These are phyloP conservation scores for Chlamydomonas incerta DNA, from an alignment of 139 green algal genomes.

Conservation along the genomic window DNA sequence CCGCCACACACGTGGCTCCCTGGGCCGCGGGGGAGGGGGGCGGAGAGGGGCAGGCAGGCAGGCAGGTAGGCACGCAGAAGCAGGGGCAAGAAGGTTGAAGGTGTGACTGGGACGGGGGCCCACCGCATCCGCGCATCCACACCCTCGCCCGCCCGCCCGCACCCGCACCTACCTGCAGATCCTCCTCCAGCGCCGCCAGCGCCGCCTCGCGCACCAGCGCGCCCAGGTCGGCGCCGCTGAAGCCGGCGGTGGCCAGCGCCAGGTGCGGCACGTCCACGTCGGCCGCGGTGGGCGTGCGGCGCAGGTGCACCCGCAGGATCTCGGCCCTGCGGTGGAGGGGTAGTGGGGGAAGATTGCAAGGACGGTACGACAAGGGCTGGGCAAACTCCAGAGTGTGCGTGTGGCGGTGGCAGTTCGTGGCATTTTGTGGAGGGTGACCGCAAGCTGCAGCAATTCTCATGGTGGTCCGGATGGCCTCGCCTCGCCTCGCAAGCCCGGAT, in stretches of 20 bases:
- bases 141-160: neutral
- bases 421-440: too few species aligned
- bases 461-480: too few species aligned
- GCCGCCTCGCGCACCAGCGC: conserved; percentile 72
- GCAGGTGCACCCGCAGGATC: conserved; percentile 78
- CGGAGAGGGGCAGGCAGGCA: too few species aligned
- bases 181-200: conserved; percentile 75
- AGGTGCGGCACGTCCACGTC: conserved; percentile 73
- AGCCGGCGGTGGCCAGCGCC: conserved; percentile 52
- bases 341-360: too few species aligned
- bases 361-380: too few species aligned
- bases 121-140: neutral
- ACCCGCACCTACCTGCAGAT: conserved; percentile 61
- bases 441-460: too few species aligned
- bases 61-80: neutral
- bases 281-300: conserved; percentile 64
- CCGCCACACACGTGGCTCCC: conserved; percentile 14
- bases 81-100: too few species aligned
- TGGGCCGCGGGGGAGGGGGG: too few species aligned
- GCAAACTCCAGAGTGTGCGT: too few species aligned
- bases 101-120: too few species aligned
- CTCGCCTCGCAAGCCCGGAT: too few species aligned
- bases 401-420: too few species aligned
- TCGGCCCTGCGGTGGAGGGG: conserved; percentile 55
- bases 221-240: conserved; percentile 78